A percentile compares a stretch with the other conserved stretches of the same genome.
These are phyloP conservation scores for Phytopythium mirpurense DNA, from an alignment of 352 stramenopile genomes.

Conservation along the genomic window DNA sequence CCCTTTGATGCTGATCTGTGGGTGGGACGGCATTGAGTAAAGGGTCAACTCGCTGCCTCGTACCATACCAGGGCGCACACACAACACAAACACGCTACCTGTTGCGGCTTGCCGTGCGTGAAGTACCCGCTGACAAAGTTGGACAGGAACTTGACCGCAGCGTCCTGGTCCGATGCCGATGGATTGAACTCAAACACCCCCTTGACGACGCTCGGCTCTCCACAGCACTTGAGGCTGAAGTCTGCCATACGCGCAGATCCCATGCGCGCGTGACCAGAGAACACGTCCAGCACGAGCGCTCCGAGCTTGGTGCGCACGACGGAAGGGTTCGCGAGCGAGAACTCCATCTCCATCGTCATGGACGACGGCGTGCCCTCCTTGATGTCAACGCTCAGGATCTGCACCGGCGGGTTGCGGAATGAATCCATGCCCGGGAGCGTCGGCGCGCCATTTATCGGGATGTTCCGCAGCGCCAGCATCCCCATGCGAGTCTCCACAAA, in stretches of 20 bases:
- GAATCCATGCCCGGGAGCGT: slow-evolving; percentile 65
- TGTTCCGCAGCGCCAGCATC: slow-evolving; percentile 49
- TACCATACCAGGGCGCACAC: too few relatives aligned
- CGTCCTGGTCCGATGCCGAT: slow-evolving; percentile 15
- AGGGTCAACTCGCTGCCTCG: too few relatives aligned
- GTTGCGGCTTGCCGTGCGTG: slow-evolving; percentile 50
- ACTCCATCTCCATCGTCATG: slow-evolving; percentile 65
- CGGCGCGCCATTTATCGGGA: slow-evolving; percentile 52
- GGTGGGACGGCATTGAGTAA: neutral
- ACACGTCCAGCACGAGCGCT: slow-evolving; percentile 45
- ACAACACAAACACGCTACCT: slow-evolving; percentile 30
- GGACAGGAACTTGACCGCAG: slow-evolving; percentile 60
- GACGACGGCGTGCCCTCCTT: slow-evolving; percentile 29
- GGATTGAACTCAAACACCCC: slow-evolving; percentile 66
- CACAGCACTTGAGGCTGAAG: slow-evolving; percentile 67
- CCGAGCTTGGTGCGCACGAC: slow-evolving; percentile 59
- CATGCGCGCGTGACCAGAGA: slow-evolving; percentile 38
- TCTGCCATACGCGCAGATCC: slow-evolving; percentile 51
- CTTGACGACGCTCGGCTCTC: slow-evolving; percentile 38
- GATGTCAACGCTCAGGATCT: slow-evolving; percentile 64
- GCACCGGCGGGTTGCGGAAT: slow-evolving; percentile 55
- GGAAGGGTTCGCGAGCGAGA: slow-evolving; percentile 67
- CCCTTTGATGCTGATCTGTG: slow-evolving; percentile 63
- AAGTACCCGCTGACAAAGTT: slow-evolving; percentile 85
- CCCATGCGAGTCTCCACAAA: slow-evolving; percentile 71